phyloP scores from a whole-genome alignment of 2,329 filamentous ascomycete genomes.

The Penicillium sp. region DNA sequence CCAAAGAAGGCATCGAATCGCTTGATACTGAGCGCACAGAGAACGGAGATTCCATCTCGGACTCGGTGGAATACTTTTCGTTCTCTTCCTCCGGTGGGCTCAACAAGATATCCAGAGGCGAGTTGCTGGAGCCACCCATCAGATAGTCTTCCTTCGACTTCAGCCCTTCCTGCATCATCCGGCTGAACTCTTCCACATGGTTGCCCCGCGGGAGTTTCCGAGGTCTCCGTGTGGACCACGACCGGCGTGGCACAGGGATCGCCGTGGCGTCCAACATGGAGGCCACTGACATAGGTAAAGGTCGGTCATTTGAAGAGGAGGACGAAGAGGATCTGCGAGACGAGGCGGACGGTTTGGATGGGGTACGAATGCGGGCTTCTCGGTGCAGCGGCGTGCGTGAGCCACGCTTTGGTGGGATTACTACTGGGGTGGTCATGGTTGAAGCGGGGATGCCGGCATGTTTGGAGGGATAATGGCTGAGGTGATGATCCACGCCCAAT shows the following conservation, averaged over 20 bases:
- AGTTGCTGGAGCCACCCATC: slow-evolving; percentile 49
- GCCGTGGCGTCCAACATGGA: slow-evolving; percentile 65
- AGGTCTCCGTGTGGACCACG: slow-evolving; percentile 47
- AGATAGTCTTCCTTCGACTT: slow-evolving; percentile 56
- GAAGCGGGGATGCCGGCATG: slow-evolving; percentile 17
- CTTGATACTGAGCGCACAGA: slow-evolving; percentile 61
- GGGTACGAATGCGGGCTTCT: slow-evolving; percentile 29
- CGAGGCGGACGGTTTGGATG: slow-evolving; percentile 27
- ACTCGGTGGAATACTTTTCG: slow-evolving; percentile 51
- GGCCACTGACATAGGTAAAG: slow-evolving; percentile 61
- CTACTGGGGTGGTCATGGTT: slow-evolving; percentile 41
- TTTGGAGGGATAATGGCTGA: slow-evolving; percentile 27
- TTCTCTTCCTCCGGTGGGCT: slow-evolving; percentile 59
- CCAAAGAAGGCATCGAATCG: slow-evolving; percentile 64
- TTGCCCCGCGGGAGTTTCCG: slow-evolving; percentile 49
- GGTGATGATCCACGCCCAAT: slow-evolving; percentile 28
- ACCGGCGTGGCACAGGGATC: slow-evolving; percentile 59
- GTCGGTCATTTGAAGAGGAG: slow-evolving; percentile 44
- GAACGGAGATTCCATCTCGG: slow-evolving; percentile 51
- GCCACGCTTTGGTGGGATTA: slow-evolving; percentile 44
- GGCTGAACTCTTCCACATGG: slow-evolving; percentile 59
- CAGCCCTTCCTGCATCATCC: slow-evolving; percentile 61
- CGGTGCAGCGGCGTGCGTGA: slow-evolving; percentile 31
- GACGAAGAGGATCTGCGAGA: slow-evolving; percentile 39
- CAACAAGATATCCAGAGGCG: slow-evolving; percentile 61